phyloP scores from a whole-genome alignment of 1,284 basidiomycete species.

The Sphagnurus paluster region DNA sequence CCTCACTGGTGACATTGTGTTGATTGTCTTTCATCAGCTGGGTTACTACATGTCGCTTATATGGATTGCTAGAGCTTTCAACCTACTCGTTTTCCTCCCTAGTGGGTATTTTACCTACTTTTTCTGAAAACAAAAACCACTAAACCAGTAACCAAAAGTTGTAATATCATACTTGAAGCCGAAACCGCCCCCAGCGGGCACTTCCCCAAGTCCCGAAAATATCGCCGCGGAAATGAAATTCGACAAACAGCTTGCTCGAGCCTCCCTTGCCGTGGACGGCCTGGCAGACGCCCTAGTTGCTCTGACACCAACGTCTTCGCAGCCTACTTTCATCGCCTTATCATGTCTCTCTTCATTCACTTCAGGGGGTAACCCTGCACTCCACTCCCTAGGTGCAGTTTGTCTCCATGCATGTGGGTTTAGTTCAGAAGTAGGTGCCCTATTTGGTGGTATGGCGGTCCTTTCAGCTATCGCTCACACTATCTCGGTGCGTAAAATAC shows the following conservation, averaged over 20 bases:
- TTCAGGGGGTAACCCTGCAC: slow-evolving; percentile 47
- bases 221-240: slow-evolving; percentile 45
- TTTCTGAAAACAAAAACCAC: neutral
- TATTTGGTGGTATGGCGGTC: slow-evolving; percentile 54
- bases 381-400: slow-evolving; percentile 49
- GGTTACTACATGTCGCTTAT: slow-evolving; percentile 54
- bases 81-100: slow-evolving; percentile 48
- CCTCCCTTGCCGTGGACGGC: slow-evolving; percentile 45
- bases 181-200: slow-evolving; percentile 28
- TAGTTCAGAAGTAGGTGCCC: slow-evolving; percentile 43
- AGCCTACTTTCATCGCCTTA: slow-evolving; percentile 34
- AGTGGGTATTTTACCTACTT: slow-evolving; percentile 31
- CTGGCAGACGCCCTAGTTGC: slow-evolving; percentile 44
- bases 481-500: slow-evolving; percentile 44
- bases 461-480: slow-evolving; percentile 49
- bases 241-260: slow-evolving; percentile 42
- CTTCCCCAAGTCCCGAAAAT: slow-evolving; percentile 27
- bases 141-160: slow-evolving; percentile 27
- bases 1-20: neutral
- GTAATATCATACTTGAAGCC: slow-evolving; percentile 46
- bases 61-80: slow-evolving; percentile 48
- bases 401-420: slow-evolving; percentile 46
- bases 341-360: slow-evolving; percentile 46
- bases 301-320: slow-evolving; percentile 35
- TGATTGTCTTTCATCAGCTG: slow-evolving; percentile 31